Percentiles rank a stretch among this genome's conserved stretches.
Conservation (phyloP, 176 grass and related monocot species). For the Rhynchospora tenuis region DNA sequence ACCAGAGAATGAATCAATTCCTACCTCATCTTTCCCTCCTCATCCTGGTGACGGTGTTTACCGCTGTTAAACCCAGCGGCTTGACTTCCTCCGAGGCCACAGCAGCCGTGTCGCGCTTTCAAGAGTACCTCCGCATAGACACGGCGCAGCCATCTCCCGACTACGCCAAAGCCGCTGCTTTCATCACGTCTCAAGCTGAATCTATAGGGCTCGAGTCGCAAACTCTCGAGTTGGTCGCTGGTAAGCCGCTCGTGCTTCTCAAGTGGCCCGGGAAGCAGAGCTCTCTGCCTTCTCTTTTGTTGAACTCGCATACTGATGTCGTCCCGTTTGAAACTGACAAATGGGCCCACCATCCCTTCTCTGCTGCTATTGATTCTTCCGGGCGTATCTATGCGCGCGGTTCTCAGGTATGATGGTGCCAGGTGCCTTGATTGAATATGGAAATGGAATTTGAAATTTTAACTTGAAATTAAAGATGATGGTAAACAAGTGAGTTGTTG, state of each 20-base stretch:
- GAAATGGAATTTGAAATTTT: neutral
- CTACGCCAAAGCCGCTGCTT: constrained; percentile 56
- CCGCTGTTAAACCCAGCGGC: neutral
- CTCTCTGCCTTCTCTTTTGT: constrained; percentile 58
- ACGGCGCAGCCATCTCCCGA: constrained; percentile 76
- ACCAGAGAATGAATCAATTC: constrained; percentile 8
- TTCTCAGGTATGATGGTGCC: constrained; percentile 45
- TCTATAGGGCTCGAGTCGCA: constrained; percentile 50
- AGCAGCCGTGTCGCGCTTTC: constrained; percentile 63
- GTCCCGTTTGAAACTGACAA: constrained; percentile 80
- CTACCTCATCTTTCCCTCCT: constrained; percentile 21
- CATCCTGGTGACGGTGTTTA: neutral
- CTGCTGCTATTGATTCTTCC: constrained; percentile 51
- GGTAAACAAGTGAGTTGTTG: neutral
- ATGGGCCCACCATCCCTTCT: constrained; percentile 83
- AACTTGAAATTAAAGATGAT: neutral
- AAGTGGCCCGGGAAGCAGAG: constrained; percentile 60
- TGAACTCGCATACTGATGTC: constrained; percentile 97
- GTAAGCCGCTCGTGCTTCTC: constrained; percentile 76
- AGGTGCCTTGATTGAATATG: neutral
- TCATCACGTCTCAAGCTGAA: constrained; percentile 44
- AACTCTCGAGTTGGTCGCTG: constrained; percentile 54
- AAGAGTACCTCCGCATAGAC: constrained; percentile 93
- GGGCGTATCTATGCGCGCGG: constrained; percentile 80
- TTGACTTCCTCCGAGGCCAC: constrained; percentile 39